phyloP scores from a whole-genome alignment of 257 asterid genomes.

The Thymus quinquecostatus region DNA sequence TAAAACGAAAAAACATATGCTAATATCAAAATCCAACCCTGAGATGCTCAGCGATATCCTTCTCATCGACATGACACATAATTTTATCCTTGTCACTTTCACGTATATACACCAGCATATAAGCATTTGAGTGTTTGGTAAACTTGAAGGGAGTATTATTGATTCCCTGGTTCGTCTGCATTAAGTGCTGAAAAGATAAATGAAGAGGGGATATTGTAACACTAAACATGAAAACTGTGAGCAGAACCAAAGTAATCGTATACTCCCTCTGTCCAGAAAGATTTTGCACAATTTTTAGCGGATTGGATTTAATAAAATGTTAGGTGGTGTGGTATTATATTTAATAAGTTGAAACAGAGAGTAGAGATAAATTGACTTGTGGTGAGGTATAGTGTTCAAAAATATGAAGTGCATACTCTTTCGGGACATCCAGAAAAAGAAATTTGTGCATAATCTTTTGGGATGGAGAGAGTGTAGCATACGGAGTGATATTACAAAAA shows the following conservation, averaged over 20 bases:
- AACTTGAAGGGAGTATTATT: constrained; percentile 46
- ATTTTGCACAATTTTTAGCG: too few species aligned
- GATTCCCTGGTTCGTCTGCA: constrained; percentile 50
- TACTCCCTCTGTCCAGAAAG: too few species aligned
- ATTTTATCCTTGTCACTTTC: constrained; percentile 57
- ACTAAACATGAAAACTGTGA: constrained; percentile 13
- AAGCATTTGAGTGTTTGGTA: constrained; percentile 56
- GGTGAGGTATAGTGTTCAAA: too few species aligned
- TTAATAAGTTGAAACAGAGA: too few species aligned
- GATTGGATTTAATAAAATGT: too few species aligned
- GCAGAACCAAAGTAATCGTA: constrained; percentile 17
- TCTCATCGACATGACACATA: constrained; percentile 64
- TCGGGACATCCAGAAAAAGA: too few species aligned
- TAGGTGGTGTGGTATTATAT: too few species aligned
- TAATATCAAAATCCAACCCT: constrained; percentile 43
- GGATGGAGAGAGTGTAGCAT: background rate
- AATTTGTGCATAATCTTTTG: too few species aligned
- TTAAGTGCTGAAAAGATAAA: constrained; percentile 38
- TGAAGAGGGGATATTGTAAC: constrained; percentile 23
- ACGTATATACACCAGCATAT: constrained; percentile 61
- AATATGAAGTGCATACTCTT: too few species aligned
- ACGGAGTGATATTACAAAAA: constrained; percentile 6
- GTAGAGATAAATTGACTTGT: too few species aligned
- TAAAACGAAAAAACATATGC: constrained; percentile 28
- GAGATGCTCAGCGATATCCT: constrained; percentile 85